A percentile compares a stretch with the other conserved stretches of the same genome.
Evolutionary conservation across 2,329 filamentous ascomycete genomes (phyloP).

Genomic region (Diaporthe velutina): DNA sequence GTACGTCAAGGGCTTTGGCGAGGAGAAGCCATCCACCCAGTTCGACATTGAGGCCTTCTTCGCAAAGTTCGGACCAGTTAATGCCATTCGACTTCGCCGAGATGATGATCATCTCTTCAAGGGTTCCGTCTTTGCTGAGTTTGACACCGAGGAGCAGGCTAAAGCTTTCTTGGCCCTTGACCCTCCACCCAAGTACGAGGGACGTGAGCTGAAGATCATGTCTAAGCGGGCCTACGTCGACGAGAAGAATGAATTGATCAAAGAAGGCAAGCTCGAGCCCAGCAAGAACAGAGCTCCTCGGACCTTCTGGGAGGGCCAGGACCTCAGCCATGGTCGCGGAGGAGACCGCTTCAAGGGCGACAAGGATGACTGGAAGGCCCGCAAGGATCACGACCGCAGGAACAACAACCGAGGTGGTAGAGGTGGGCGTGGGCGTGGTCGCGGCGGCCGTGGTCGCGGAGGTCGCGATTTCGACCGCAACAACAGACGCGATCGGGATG

Average conservation of each 20-base stretch:
- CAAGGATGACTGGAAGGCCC: conserved; percentile 73
- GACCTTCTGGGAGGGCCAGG: conserved; percentile 63
- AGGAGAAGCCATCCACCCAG: conserved; percentile 86
- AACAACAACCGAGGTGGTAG: conserved; percentile 67
- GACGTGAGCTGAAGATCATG: conserved; percentile 82
- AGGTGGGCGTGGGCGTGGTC: conserved; percentile 54
- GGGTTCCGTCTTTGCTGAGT: conserved; percentile 96
- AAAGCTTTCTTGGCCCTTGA: conserved; percentile 85
- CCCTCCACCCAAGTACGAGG: conserved; percentile 87
- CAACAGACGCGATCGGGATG: conserved; percentile 52
- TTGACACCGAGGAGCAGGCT: conserved; percentile 81
- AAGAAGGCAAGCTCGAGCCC: conserved; percentile 76
- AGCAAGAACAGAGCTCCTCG: conserved; percentile 56
- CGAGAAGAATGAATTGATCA: conserved; percentile 80
- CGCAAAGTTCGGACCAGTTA: conserved; percentile 81
- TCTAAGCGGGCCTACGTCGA: conserved; percentile 89
- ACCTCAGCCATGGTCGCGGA: conserved; percentile 52
- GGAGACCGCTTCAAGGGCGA: conserved; percentile 56
- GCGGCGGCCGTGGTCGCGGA: conserved; percentile 56
- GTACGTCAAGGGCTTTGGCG: conserved; percentile 95
- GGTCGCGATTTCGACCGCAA: conserved; percentile 58
- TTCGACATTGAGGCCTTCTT: conserved; percentile 97
- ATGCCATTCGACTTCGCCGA: conserved; percentile 89
- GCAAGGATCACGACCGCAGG: conserved; percentile 72
- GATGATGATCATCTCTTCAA: conserved; percentile 83